phyloP scores from a whole-genome alignment of 2,329 filamentous ascomycete species.

The Penicillium sp. region DNA sequence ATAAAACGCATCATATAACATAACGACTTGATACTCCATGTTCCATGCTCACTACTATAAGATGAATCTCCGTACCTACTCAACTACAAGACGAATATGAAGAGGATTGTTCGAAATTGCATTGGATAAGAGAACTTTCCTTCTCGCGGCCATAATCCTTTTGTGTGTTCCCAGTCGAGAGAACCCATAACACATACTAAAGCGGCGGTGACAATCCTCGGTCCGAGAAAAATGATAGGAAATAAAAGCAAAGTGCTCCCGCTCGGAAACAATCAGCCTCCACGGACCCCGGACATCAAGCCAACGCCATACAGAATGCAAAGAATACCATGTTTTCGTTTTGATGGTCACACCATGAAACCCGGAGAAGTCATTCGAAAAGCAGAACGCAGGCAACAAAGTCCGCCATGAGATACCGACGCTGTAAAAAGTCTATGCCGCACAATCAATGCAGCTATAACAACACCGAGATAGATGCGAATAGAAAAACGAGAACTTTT shows the following conservation, averaged over 20 bases:
- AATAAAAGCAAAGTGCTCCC: conserved; percentile 29
- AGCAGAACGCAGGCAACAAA: conserved; percentile 27
- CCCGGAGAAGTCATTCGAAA: conserved; percentile 26
- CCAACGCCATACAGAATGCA: conserved; percentile 48
- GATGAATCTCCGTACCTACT: too few relatives aligned
- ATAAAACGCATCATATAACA: too few relatives aligned
- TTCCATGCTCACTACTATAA: background rate
- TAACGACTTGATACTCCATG: background rate
- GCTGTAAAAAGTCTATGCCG: conserved; percentile 44
- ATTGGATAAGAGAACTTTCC: conserved; percentile 32
- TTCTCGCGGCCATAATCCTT: conserved; percentile 28
- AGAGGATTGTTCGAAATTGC: conserved; percentile 23
- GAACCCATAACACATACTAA: conserved; percentile 28
- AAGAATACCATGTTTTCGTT: conserved; percentile 29
- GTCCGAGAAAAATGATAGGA: conserved; percentile 33
- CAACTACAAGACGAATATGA: background rate
- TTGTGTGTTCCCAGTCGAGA: conserved; percentile 13
- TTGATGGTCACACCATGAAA: background rate
- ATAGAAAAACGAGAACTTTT: conserved; percentile 41
- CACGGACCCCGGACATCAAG: conserved; percentile 37
- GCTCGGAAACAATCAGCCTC: conserved; percentile 30
- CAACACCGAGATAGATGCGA: conserved; percentile 42
- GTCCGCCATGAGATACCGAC: conserved; percentile 44
- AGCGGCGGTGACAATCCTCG: conserved; percentile 40
- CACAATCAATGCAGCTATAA: conserved; percentile 42